Evolutionary conservation across 768 basidiomycete genomes (phyloP).

Genomic region (Leccinum uliginosum): DNA sequence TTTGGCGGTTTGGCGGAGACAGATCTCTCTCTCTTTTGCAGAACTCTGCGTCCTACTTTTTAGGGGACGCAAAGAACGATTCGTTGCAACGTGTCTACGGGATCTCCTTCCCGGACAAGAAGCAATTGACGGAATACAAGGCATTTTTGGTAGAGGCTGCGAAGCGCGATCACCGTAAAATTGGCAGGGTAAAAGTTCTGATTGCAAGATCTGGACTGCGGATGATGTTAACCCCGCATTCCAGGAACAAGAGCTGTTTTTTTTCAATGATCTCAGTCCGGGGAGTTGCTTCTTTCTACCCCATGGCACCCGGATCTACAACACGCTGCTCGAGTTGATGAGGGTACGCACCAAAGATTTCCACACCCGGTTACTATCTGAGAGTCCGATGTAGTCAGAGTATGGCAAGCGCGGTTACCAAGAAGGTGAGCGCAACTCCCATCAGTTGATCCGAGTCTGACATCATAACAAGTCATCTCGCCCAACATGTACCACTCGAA

Average conservation of each 20-base stretch:
- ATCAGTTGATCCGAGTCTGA: conserved; percentile 7
- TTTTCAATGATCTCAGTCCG: conserved; percentile 96
- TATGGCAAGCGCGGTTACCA: conserved; percentile 95
- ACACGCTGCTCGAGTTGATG: conserved; percentile 86
- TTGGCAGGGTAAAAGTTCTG: conserved; percentile 63
- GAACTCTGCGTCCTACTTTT: conserved; percentile 98
- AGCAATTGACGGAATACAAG: conserved; percentile 93
- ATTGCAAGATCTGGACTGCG: not conserved
- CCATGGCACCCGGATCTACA: conserved; percentile 96
- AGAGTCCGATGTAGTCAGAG: conserved; percentile 52
- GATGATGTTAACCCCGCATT: conserved; percentile 4
- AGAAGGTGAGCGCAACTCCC: conserved; percentile 54
- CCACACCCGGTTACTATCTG: not conserved
- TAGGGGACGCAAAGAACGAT: conserved; percentile 90
- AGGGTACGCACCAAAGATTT: conserved; percentile 49
- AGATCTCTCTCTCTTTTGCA: conserved; percentile 26
- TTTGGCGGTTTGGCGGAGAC: not conserved
- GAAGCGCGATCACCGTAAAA: conserved; percentile 96
- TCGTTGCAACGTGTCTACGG: conserved; percentile 96
- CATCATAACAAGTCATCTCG: conserved; percentile 67
- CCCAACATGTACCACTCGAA: conserved; percentile 97
- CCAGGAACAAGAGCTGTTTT: conserved; percentile 94
- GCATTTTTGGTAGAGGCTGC: conserved; percentile 94
- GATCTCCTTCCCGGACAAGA: conserved; percentile 98
- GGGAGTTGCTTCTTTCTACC: conserved; percentile 97